Evolutionary conservation across 495 filamentous ascomycete species (phyloP).

Genomic region (Wilcoxina mikolae): DNA sequence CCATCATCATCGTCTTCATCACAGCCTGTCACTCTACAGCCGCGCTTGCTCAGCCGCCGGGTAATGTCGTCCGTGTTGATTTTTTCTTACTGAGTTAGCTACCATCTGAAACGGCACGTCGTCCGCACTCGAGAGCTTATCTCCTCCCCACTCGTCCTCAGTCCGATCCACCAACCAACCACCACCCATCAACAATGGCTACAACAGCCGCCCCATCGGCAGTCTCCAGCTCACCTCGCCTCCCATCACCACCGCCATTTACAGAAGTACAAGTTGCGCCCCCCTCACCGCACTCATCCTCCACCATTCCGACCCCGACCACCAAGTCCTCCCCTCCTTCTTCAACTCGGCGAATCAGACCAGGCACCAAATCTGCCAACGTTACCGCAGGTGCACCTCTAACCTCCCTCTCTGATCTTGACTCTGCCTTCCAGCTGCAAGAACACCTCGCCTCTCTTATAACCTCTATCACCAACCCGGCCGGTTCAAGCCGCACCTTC

Average conservation of each 20-base stretch:
- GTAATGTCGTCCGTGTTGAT: no score
- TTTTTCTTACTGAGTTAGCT: no score
- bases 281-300: slow-evolving; percentile 33
- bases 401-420: slow-evolving; percentile 63
- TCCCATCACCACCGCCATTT: slow-evolving; percentile 28
- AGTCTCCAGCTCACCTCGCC: slow-evolving; percentile 19
- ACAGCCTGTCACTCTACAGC: no score
- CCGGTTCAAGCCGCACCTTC: slow-evolving; percentile 32
- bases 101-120: no score
- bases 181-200: background rate
- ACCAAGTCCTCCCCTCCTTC: slow-evolving; percentile 31
- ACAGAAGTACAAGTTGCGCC: slow-evolving; percentile 26
- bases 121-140: no score
- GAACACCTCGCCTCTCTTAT: slow-evolving; percentile 92
- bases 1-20: background rate
- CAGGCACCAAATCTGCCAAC: slow-evolving; percentile 75
- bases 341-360: slow-evolving; percentile 67
- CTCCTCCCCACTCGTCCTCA: background rate
- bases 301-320: slow-evolving; percentile 59
- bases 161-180: background rate
- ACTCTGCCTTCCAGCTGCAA: slow-evolving; percentile 94
- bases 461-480: slow-evolving; percentile 51
- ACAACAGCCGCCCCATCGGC: background rate
- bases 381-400: slow-evolving; percentile 86
- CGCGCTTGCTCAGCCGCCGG: no score